Percentiles rank a stretch among this genome's conserved stretches.
phyloP scores from a whole-genome alignment of 352 stramenopile species.

The Blastocystis sp. region DNA sequence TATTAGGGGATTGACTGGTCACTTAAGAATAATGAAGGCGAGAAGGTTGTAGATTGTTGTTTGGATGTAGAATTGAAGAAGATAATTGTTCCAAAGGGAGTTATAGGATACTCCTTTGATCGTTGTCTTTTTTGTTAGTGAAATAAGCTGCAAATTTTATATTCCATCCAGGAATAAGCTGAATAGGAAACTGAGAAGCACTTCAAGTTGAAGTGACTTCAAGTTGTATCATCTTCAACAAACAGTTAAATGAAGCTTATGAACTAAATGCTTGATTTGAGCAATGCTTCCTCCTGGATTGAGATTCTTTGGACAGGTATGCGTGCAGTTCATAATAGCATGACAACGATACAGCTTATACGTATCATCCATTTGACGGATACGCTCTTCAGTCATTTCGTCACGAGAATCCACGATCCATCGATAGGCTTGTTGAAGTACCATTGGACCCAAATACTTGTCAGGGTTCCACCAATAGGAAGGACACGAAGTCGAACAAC shows the following conservation, averaged over 20 bases:
- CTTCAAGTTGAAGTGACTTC: too few species aligned
- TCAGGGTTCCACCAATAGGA: conserved; percentile 98
- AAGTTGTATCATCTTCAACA: background rate
- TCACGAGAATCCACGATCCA: conserved; percentile 99
- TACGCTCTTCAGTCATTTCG: conserved; percentile 89
- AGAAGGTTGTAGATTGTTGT: conserved; percentile 41
- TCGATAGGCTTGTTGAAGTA: conserved; percentile 89
- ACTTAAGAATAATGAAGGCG: conserved; percentile 13
- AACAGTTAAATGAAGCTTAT: background rate
- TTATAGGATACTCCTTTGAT: conserved; percentile 3
- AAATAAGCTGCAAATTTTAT: too few species aligned
- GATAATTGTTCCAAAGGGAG: conserved; percentile 32
- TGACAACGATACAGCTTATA: conserved; percentile 66
- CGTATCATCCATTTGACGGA: conserved; percentile 88
- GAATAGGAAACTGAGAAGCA: too few species aligned
- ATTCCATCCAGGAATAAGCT: too few species aligned
- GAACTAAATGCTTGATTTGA: conserved; percentile 86
- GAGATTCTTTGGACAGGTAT: conserved; percentile 97
- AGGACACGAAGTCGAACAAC: conserved; percentile 95
- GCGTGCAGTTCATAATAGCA: conserved; percentile 85
- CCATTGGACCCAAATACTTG: conserved; percentile 87
- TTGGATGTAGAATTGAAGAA: conserved; percentile 18
- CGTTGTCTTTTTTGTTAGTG: conserved; percentile 13
- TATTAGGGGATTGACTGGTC: conserved; percentile 8
- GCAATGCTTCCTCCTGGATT: conserved; percentile 96